Base-by-base conservation (phyloP, 257 asterid genomes). In the Petunia axillaris region DNA sequence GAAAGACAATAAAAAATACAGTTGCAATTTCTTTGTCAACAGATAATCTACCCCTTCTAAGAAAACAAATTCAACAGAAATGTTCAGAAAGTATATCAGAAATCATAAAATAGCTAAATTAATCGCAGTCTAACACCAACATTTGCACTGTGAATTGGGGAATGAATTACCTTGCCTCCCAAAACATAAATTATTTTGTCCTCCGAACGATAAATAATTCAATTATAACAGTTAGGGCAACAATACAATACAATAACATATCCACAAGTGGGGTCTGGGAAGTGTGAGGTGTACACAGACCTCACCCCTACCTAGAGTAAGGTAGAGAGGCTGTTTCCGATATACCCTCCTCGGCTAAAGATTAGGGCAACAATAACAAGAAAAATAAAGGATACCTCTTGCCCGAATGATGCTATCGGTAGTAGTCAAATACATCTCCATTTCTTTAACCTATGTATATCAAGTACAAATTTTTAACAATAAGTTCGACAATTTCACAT, bases 401-500 rank as follows among this genome's bases (percentile, higher is more conserved):
- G 94, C 84, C 48, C 98, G 98, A 81, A 90, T 85, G 82, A 81
- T 88, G 85, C 78, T 86, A 79, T 93, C 98, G 5, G 97, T 88
- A 76, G 97, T 91, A 41, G 98, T 95, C 93, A 95, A 89, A 87
- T 95, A 93, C 94, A 93, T 90, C 82, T 88, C 97, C 99, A 95
- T 92, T 83, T 91, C 99, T 90, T 83, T 87, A 83, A 93, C 98
- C 98, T 95, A 74, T 53, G 55, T 11, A 36, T 73, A 73, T 50
- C 44, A n/a, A 6, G 62, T 80, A 78, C 25, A 79, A n/a, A 55
- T 4, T 11, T 63, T 70, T 52, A 73, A 2, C 55, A 64, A 57
- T 11, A 75, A 8, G 1, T 37, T 74, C 39, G 6, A 37, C 39
- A 64, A 37, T n/a, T 1, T 13, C 54, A n/a, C 5, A 78, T 3